A percentile compares a stretch with the other conserved stretches of the same genome.
Evolutionary conservation across 345 rosid species (phyloP).

Genomic region (Kandelia obovata): DNA sequence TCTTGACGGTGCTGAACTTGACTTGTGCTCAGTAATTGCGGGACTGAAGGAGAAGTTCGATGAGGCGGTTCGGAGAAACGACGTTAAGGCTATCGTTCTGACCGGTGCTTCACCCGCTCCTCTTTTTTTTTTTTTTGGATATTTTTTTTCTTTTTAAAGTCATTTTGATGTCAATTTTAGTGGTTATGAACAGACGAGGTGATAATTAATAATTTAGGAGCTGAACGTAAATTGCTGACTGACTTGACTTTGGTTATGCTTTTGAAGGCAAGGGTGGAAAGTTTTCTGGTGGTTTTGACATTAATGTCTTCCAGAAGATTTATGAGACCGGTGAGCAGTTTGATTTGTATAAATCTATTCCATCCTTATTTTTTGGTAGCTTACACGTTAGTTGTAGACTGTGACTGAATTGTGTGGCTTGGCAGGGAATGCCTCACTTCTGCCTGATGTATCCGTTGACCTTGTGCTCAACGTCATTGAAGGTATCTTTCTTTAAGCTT

Average conservation of each 20-base stretch:
- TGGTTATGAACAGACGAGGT: neutral
- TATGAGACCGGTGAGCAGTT: constrained; percentile 57
- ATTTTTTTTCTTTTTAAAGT: neutral
- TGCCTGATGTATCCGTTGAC: constrained; percentile 85
- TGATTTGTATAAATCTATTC: neutral
- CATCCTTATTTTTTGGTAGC: neutral
- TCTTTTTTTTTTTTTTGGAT: neutral
- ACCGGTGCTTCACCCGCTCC: constrained; percentile 42
- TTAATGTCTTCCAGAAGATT: constrained; percentile 72
- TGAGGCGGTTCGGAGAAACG: constrained; percentile 66
- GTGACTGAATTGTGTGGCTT: constrained; percentile 10
- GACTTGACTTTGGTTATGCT: neutral
- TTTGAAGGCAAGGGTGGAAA: constrained; percentile 74
- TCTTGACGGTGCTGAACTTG: neutral
- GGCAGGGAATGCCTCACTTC: constrained; percentile 69
- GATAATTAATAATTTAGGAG: neutral
- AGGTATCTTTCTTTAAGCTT: constrained; percentile 38
- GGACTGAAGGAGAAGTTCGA: constrained; percentile 71
- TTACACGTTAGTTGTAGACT: neutral
- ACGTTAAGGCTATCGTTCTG: constrained; percentile 81
- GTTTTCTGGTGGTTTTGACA: constrained; percentile 91
- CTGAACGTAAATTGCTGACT: neutral
- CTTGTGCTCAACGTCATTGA: constrained; percentile 71
- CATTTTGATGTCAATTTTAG: too few relatives aligned
- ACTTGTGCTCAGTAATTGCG: constrained; percentile 43